Conservation (phyloP, 129 eudicot species). For the Kitagawia praeruptora region DNA sequence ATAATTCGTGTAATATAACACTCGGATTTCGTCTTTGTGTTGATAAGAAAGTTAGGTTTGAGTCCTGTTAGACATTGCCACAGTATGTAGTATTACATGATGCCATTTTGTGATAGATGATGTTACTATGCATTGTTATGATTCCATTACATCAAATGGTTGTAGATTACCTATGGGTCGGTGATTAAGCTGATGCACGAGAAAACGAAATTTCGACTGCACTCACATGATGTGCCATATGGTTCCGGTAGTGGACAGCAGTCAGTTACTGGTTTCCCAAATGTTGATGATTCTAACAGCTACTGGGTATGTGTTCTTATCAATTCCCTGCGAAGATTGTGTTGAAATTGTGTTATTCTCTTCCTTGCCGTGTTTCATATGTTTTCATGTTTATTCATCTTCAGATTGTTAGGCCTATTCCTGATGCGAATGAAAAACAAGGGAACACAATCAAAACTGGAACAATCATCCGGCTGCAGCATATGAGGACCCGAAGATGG, state of each 20-base stretch:
- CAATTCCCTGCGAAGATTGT: neutral
- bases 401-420: slow-evolving; percentile 40
- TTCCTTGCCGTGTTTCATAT: neutral
- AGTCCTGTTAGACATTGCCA: neutral
- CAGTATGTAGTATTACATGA: neutral
- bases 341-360: neutral
- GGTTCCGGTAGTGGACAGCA: slow-evolving; percentile 76
- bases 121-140: neutral
- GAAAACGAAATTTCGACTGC: slow-evolving; percentile 42
- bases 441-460: slow-evolving; percentile 49
- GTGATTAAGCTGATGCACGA: slow-evolving; percentile 55
- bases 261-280: slow-evolving; percentile 55
- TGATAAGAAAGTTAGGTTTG: neutral
- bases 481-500: slow-evolving; percentile 57
- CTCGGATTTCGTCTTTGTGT: neutral
- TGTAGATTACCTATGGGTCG: slow-evolving; percentile 49
- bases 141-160: neutral
- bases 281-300: slow-evolving; percentile 58
- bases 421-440: slow-evolving; percentile 40
- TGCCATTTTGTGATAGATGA: neutral
- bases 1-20: neutral
- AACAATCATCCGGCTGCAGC: slow-evolving; percentile 39
- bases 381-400: neutral
- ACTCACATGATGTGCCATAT: slow-evolving; percentile 62
- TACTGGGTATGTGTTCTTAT: slow-evolving; percentile 40